A percentile compares a stretch with the other conserved stretches of the same genome.
Evolutionary conservation across 805 yeast genomes (phyloP).

Genomic region (Barnettozyma wickerhamii): DNA sequence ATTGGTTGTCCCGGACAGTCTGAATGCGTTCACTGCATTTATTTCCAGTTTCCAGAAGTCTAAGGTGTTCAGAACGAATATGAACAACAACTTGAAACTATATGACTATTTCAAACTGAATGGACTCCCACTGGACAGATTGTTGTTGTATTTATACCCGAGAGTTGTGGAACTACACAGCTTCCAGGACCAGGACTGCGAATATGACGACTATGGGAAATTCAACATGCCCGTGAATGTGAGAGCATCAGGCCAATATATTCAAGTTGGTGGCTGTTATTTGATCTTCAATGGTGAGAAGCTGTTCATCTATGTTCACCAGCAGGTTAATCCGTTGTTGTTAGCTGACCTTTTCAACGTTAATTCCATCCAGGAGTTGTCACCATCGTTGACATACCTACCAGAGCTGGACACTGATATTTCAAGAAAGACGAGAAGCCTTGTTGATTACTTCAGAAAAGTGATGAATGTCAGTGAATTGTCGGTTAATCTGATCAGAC

Average conservation of each 20-base stretch:
- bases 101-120: conserved; percentile 46
- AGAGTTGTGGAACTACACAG: conserved; percentile 70
- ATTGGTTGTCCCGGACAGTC: conserved; percentile 75
- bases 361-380: conserved; percentile 28
- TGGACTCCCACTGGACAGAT: conserved; percentile 48
- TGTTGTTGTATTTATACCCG: conserved; percentile 74
- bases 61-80: conserved; percentile 45
- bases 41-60: conserved; percentile 68
- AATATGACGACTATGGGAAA: conserved; percentile 35
- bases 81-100: conserved; percentile 60
- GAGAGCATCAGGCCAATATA: conserved; percentile 37
- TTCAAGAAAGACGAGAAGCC: conserved; percentile 59
- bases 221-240: conserved; percentile 48
- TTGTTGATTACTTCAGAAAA: conserved; percentile 54
- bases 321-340: conserved; percentile 59
- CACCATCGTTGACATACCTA: conserved; percentile 40
- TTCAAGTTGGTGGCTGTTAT: conserved; percentile 71
- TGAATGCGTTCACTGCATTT: conserved; percentile 65
- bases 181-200: conserved; percentile 54
- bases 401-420: conserved; percentile 70
- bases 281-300: conserved; percentile 65
- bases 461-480: conserved; percentile 33
- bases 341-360: conserved; percentile 74
- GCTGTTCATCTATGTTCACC: conserved; percentile 63
- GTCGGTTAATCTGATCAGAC: conserved; percentile 57